Percentiles rank a stretch among this genome's conserved stretches.
Conservation (phyloP, 768 basidiomycete genomes). For the Tricholoma saponaceum region DNA sequence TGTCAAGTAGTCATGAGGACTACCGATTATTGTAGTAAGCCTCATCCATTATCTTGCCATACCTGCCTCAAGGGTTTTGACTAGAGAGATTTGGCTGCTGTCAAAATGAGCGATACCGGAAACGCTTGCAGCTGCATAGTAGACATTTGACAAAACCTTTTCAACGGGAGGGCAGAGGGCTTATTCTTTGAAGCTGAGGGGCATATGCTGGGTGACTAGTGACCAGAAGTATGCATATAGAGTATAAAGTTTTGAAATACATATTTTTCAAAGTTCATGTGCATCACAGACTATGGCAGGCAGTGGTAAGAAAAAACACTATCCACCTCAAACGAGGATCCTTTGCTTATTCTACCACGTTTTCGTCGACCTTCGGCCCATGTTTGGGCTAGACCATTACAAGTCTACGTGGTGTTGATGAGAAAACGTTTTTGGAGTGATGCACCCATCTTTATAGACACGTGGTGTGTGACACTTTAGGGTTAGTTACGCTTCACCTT, state of each 20-base stretch:
- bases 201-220: background rate
- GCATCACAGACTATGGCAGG: slow-evolving; percentile 57
- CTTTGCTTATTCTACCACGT: slow-evolving; percentile 25
- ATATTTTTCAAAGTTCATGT: slow-evolving; percentile 13
- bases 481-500: background rate
- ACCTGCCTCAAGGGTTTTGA: slow-evolving; percentile 3
- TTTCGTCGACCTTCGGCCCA: background rate
- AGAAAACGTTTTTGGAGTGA: background rate
- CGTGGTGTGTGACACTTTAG: background rate
- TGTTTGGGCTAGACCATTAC: background rate
- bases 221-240: background rate
- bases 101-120: slow-evolving; percentile 51
- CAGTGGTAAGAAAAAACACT: slow-evolving; percentile 43
- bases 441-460: background rate
- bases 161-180: slow-evolving; percentile 1
- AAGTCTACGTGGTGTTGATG: background rate
- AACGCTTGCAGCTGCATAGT: slow-evolving; percentile 37
- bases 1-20: slow-evolving; percentile 42
- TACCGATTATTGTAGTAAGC: slow-evolving; percentile 56
- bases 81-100: slow-evolving; percentile 49
- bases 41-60: background rate
- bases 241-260: too few relatives aligned
- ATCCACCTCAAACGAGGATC: slow-evolving; percentile 76
- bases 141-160: background rate
- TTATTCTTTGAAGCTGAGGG: slow-evolving; percentile 8